A percentile compares a stretch with the other conserved stretches of the same genome.
Evolutionary conservation across 164 flowering plant species (phyloP).

Genomic region (Stephania cephalantha): DNA sequence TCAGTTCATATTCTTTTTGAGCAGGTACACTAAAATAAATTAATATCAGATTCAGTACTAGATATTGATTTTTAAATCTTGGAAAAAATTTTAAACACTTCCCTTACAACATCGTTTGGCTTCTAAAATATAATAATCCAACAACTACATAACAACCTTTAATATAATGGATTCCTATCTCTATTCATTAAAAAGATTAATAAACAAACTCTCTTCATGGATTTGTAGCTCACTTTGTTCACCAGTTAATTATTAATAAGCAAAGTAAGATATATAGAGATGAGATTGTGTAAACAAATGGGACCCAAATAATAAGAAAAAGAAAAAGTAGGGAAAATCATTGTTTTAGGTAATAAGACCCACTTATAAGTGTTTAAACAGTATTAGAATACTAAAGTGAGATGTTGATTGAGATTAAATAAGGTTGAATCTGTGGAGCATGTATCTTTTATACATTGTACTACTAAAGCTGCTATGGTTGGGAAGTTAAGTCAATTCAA

Average conservation of each 20-base stretch:
- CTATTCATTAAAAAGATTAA: no score
- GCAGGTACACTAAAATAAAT: neutral
- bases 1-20: neutral
- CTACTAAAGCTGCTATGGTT: neutral
- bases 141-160: no score
- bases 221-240: neutral
- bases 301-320: neutral
- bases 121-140: neutral
- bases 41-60: neutral
- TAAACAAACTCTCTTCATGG: no score
- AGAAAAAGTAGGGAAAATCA: neutral
- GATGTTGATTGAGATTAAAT: neutral
- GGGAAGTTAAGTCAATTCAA: neutral
- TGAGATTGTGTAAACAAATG: neutral
- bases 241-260: neutral
- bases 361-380: neutral
- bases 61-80: neutral
- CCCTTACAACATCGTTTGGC: neutral
- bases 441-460: neutral
- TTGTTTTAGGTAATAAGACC: constrained; percentile 1
- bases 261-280: neutral
- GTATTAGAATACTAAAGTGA: neutral
- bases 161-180: no score
- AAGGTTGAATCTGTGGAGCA: neutral
- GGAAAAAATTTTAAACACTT: neutral